phyloP scores from a whole-genome alignment of 768 basidiomycete genomes.

The Tricholoma sp. region DNA sequence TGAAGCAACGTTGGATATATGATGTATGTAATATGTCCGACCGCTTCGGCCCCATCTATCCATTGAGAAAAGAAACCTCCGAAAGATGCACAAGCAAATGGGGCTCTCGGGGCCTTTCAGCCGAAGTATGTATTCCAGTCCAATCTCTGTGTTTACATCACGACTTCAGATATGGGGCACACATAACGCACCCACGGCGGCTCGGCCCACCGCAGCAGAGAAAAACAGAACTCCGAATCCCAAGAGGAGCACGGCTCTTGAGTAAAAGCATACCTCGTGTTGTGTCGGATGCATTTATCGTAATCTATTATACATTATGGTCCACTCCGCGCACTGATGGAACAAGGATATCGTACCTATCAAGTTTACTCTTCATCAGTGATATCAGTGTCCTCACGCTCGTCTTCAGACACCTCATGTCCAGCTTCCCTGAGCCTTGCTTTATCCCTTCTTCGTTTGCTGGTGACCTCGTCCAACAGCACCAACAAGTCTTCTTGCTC shows the following conservation, averaged over 20 bases:
- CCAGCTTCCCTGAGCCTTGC: slow-evolving; percentile 64
- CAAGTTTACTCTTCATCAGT: slow-evolving; percentile 33
- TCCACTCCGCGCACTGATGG: not conserved
- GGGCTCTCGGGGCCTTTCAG: too few relatives aligned
- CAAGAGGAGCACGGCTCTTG: too few relatives aligned
- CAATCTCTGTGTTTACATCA: too few relatives aligned
- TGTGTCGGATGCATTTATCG: not conserved
- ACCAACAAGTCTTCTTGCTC: slow-evolving; percentile 97
- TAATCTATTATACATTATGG: not conserved
- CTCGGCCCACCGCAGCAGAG: too few relatives aligned
- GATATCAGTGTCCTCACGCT: slow-evolving; percentile 68
- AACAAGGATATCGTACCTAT: not conserved
- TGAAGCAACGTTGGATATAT: not conserved
- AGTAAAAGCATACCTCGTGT: not conserved
- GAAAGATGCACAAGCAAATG: too few relatives aligned
- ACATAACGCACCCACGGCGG: not conserved
- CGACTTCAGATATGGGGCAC: not conserved
- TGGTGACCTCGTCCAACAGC: slow-evolving; percentile 84
- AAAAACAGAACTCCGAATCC: too few relatives aligned
- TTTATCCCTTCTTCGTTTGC: slow-evolving; percentile 85
- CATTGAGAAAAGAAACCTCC: too few relatives aligned
- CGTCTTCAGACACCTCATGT: slow-evolving; percentile 90
- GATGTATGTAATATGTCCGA: too few relatives aligned
- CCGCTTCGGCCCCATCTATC: too few relatives aligned
- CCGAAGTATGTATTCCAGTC: not conserved